Base-by-base conservation (phyloP, 2,329 filamentous ascomycete species). In the Penicillium hordei region DNA sequence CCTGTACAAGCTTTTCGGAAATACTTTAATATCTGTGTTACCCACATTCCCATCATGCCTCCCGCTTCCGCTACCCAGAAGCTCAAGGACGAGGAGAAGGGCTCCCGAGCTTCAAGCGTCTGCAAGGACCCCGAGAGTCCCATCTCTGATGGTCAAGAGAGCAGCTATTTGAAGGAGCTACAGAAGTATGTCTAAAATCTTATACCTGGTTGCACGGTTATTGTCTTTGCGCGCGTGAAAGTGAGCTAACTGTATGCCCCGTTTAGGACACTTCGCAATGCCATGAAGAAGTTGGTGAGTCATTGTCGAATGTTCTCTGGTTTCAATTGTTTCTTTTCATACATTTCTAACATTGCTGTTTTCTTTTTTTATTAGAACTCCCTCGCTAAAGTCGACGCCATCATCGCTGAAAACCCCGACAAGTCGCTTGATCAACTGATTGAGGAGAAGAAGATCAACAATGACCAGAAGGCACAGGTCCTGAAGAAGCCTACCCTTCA, bases 271-370 rank as follows among this genome's bases (percentile, higher is more conserved):
- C 90, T 97, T 68, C 92, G 93, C 72, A 96, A 94, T 76, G 80
- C 94, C 70, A 89, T 87, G 81, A 97, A 97, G 85, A 97, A 97
- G 80, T 87, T 97, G 70, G 91, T 96, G 78, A 79, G 89, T 31
- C 39, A 19, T 12, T 27, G 15, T 31, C 9, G 9, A 36, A 25
- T 34, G 44, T 6, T 12, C 21, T n/a, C 34, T 12, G 8, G 19
- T 23, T 48, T 25, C 45, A 34, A 43, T 25, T 52, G 10, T 13
- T 9, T 43, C 15, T 19, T 19, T 55, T 54, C 31, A n/a, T 12
- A 17, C 7, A 29, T 46, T 33, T 60, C 60, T 66, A 48, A 66
- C 53, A 21, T 67, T 73, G 58, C 54, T 29, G 40, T 59, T 31
- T 38, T 48, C 21, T 48, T 39, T 48, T 48, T 23, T 48, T 4